These are phyloP conservation scores for Nemophila menziesii DNA, from an alignment of 257 asterid genomes.

Conservation along the genomic window DNA sequence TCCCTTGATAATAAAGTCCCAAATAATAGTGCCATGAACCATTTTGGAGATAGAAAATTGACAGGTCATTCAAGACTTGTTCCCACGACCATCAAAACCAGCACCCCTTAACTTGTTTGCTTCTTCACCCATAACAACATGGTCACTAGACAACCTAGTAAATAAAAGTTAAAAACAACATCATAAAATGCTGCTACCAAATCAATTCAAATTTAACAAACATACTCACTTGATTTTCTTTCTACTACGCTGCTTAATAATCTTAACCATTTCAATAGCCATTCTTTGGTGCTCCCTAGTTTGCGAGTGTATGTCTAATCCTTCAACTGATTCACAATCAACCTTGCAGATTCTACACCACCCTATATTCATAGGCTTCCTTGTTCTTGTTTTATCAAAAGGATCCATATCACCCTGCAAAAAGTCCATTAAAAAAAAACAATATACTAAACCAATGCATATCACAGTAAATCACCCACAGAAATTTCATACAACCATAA, in stretches of 20 bases:
- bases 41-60: slow-evolving; percentile 17
- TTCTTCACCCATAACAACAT: slow-evolving; percentile 42
- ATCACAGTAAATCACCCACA: not conserved
- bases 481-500: slow-evolving; percentile 4
- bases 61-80: slow-evolving; percentile 30
- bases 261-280: slow-evolving; percentile 72
- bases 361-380: slow-evolving; percentile 50
- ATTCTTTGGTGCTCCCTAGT: slow-evolving; percentile 76
- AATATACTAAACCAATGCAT: slow-evolving; percentile 2
- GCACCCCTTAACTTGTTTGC: slow-evolving; percentile 43
- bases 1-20: slow-evolving; percentile 24
- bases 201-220: not conserved
- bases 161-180: slow-evolving; percentile 14
- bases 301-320: slow-evolving; percentile 77
- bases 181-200: slow-evolving; percentile 9
- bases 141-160: slow-evolving; percentile 43
- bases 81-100: slow-evolving; percentile 46
- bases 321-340: slow-evolving; percentile 82
- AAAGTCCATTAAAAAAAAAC: slow-evolving; percentile 4
- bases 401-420: slow-evolving; percentile 52
- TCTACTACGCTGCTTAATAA: slow-evolving; percentile 55
- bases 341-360: slow-evolving; percentile 85
- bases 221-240: slow-evolving; percentile 43
- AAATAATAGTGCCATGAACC: slow-evolving; percentile 26
- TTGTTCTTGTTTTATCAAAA: slow-evolving; percentile 52